Conservation (phyloP, 495 filamentous ascomycete species). For the Xylaria intraflava region DNA sequence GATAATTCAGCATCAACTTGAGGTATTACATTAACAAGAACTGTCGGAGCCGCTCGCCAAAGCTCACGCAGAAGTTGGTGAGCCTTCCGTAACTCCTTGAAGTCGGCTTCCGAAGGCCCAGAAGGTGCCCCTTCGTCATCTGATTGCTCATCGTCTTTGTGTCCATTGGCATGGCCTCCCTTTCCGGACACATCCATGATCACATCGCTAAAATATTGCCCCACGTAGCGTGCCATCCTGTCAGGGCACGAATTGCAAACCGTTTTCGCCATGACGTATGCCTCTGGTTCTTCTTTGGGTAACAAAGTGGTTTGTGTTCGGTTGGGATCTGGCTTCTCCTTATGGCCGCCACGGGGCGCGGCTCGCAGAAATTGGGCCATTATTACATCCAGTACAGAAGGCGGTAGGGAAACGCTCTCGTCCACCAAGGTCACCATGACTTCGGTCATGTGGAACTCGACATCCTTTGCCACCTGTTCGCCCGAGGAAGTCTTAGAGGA, state of each 20-base stretch:
- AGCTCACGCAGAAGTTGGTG: constrained; percentile 85
- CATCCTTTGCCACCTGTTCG: constrained; percentile 78
- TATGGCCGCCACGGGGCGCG: constrained; percentile 54
- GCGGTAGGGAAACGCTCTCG: constrained; percentile 71
- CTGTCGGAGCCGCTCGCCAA: constrained; percentile 84
- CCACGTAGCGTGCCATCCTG: constrained; percentile 87
- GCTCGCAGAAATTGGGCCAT: constrained; percentile 91
- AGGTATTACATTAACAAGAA: constrained; percentile 87
- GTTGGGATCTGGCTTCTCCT: constrained; percentile 48
- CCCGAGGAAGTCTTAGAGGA: constrained; percentile 64
- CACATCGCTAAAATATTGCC: constrained; percentile 95
- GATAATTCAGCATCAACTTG: constrained; percentile 89
- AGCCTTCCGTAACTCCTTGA: constrained; percentile 81
- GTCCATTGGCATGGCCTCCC: constrained; percentile 41
- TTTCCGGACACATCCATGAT: constrained; percentile 77
- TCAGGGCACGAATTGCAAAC: constrained; percentile 88
- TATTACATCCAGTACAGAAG: constrained; percentile 84
- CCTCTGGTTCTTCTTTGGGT: constrained; percentile 77
- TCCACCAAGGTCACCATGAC: constrained; percentile 81
- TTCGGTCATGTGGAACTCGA: constrained; percentile 85
- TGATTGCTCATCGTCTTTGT: constrained; percentile 53
- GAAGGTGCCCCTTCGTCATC: constrained; percentile 60
- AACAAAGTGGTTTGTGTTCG: constrained; percentile 65
- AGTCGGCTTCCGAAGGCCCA: constrained; percentile 70
- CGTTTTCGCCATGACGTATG: constrained; percentile 92